Percentiles rank a stretch among this genome's conserved stretches.
These are phyloP conservation scores for Calycina herbarum DNA, from an alignment of 2,329 filamentous ascomycete species.

Conservation along the genomic window DNA sequence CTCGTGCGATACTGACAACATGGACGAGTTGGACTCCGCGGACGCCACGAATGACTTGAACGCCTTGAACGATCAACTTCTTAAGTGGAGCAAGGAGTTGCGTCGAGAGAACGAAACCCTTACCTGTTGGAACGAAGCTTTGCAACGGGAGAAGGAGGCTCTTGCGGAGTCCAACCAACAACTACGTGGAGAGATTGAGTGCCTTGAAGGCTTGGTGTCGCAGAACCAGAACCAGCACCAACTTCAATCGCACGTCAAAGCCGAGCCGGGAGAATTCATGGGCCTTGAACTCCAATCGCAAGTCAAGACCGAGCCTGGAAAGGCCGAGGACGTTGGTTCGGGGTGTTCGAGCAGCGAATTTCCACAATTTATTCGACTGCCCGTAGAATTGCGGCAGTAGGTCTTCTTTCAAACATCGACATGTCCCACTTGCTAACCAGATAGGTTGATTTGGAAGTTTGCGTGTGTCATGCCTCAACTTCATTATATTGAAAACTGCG, in stretches of 20 bases:
- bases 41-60: too few relatives aligned
- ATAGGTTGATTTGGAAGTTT: neutral
- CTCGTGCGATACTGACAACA: too few relatives aligned
- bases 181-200: neutral
- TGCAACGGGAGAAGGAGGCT: neutral
- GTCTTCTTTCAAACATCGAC: neutral
- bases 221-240: too few relatives aligned
- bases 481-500: neutral
- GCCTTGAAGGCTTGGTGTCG: neutral
- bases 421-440: neutral
- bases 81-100: too few relatives aligned
- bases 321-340: neutral
- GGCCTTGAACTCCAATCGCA: neutral
- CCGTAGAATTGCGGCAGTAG: neutral
- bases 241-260: neutral
- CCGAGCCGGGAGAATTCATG: neutral
- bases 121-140: neutral
- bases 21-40: too few relatives aligned
- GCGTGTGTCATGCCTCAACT: neutral
- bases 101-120: too few relatives aligned
- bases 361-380: neutral
- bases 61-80: too few relatives aligned
- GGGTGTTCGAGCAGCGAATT: neutral
- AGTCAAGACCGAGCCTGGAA: neutral
- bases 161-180: neutral